Conservation (phyloP, 2,329 filamentous ascomycete species). For the Diaporthe sp. region DNA sequence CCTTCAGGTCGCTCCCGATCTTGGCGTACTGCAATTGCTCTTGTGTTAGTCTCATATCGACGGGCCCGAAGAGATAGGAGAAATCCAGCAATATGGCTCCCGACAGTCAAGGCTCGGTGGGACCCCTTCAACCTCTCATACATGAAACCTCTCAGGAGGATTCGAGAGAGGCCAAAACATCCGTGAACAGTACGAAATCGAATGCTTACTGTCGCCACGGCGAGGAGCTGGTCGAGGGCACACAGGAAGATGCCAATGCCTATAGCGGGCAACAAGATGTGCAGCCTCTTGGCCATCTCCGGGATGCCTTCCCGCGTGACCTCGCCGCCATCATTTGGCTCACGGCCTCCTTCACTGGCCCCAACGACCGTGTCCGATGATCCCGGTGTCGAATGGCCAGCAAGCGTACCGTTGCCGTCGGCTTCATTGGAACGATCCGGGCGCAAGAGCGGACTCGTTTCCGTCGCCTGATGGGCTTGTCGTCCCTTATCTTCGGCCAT, state of each 20-base stretch:
- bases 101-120: background rate
- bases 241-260: conserved; percentile 71
- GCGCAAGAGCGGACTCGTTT: conserved; percentile 38
- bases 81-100: background rate
- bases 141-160: background rate
- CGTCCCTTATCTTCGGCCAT: conserved; percentile 29
- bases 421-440: background rate
- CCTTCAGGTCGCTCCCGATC: conserved; percentile 82
- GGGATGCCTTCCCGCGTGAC: conserved; percentile 44
- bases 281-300: conserved; percentile 53
- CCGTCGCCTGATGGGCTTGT: background rate
- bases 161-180: background rate
- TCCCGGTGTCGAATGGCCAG: background rate
- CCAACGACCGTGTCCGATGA: conserved; percentile 14
- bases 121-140: background rate
- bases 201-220: conserved; percentile 68
- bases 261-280: conserved; percentile 54
- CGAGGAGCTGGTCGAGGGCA: conserved; percentile 82
- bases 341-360: background rate
- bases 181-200: background rate
- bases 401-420: conserved; percentile 9
- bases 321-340: background rate
- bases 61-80: background rate
- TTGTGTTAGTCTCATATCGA: background rate
- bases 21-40: conserved; percentile 68